A percentile compares a stretch with the other conserved stretches of the same genome.
These are phyloP conservation scores for Morella rubra DNA, from an alignment of 306 rosid genomes.

Conservation along the genomic window DNA sequence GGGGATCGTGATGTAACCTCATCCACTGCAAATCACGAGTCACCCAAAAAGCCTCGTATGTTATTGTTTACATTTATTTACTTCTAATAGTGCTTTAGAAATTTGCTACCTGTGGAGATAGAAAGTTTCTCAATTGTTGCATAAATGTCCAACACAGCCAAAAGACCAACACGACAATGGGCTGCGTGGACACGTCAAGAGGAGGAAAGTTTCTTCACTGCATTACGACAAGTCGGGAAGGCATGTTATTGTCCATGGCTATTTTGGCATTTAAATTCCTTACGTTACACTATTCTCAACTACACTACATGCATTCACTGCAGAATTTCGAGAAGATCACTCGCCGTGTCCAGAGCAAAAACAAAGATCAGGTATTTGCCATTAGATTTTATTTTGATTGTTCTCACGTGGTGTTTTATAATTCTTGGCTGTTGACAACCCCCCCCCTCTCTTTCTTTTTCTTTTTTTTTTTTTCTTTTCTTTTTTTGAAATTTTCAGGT, in stretches of 20 bases:
- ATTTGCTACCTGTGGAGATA: constrained; percentile 20
- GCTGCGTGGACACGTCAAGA: constrained; percentile 99
- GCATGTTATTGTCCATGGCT: constrained; percentile 29
- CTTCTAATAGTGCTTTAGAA: constrained; percentile 10
- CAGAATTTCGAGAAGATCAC: constrained; percentile 99
- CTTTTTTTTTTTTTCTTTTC: too few relatives aligned
- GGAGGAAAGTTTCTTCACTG: constrained; percentile 97
- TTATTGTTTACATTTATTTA: background rate
- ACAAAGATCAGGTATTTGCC: constrained; percentile 77
- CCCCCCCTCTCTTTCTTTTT: too few relatives aligned
- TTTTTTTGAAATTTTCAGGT: constrained; percentile 48
- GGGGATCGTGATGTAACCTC: constrained; percentile 49
- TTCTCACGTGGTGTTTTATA: background rate
- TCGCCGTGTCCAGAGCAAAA: constrained; percentile 91
- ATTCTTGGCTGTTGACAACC: constrained; percentile 7
- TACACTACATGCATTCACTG: constrained; percentile 29
- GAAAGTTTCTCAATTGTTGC: constrained; percentile 18
- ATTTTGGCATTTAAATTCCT: constrained; percentile 21
- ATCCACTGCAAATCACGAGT: constrained; percentile 36
- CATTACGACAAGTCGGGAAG: constrained; percentile 96
- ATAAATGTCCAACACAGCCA: constrained; percentile 43
- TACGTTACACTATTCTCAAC: constrained; percentile 19
- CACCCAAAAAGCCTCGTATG: constrained; percentile 63
- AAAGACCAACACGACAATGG: constrained; percentile 94
- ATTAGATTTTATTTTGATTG: background rate